phyloP scores from a whole-genome alignment of 495 filamentous ascomycete genomes.

The Hypomontagnella submonticulosa region DNA sequence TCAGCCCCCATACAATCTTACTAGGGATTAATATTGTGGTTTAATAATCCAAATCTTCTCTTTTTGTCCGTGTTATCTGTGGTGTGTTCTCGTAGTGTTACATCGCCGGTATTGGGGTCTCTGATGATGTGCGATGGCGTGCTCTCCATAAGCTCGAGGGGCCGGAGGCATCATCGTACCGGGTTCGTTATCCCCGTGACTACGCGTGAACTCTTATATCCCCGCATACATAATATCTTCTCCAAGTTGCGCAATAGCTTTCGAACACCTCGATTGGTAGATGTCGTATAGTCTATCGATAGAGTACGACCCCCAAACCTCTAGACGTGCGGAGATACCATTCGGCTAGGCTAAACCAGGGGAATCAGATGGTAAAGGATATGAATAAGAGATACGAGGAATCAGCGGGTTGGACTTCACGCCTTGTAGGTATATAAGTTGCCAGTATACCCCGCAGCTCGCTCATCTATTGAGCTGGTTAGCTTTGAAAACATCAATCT shows the following conservation, averaged over 20 bases:
- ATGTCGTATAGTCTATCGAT: slow-evolving; percentile 34
- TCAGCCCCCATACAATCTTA: neutral
- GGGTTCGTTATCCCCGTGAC: neutral
- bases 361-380: slow-evolving; percentile 12
- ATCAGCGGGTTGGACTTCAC: neutral
- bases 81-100: slow-evolving; percentile 11
- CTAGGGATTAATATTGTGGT: neutral
- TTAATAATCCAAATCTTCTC: neutral
- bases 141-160: slow-evolving; percentile 41
- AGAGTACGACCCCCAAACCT: slow-evolving; percentile 14
- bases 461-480: neutral
- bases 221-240: slow-evolving; percentile 35
- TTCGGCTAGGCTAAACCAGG: slow-evolving; percentile 2
- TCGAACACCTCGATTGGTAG: slow-evolving; percentile 29
- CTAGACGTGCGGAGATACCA: slow-evolving; percentile 3
- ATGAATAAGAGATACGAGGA: slow-evolving; percentile 27
- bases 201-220: slow-evolving; percentile 13
- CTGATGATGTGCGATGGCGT: slow-evolving; percentile 51
- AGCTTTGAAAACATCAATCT: neutral
- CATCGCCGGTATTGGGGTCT: slow-evolving; percentile 12
- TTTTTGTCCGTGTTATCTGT: slow-evolving; percentile 13
- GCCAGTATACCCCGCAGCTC: slow-evolving; percentile 6
- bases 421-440: slow-evolving; percentile 20
- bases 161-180: slow-evolving; percentile 7
- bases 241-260: slow-evolving; percentile 35